These are phyloP conservation scores for Dissophora ornata DNA, from an alignment of 192 early-diverging fungal species.

Conservation along the genomic window DNA sequence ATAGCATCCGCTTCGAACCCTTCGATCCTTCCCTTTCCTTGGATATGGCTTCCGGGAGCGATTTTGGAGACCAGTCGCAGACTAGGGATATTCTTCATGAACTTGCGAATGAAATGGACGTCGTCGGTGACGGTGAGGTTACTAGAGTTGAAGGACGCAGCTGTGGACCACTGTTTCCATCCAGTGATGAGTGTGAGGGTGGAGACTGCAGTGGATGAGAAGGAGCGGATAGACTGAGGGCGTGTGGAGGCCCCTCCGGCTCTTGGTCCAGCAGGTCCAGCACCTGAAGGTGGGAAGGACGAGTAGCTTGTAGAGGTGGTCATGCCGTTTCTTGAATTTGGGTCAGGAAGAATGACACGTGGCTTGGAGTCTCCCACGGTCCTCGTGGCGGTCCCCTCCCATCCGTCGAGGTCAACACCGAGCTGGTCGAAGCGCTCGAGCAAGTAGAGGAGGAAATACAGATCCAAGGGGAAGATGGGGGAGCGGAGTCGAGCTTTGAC, in stretches of 20 bases:
- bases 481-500: conserved; percentile 26
- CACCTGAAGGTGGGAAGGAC: conserved; percentile 19
- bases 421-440: conserved; percentile 49
- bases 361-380: conserved; percentile 36
- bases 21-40: conserved; percentile 45
- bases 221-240: conserved; percentile 53
- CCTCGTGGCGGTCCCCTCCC: conserved; percentile 22
- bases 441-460: conserved; percentile 52
- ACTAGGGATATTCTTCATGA: conserved; percentile 53
- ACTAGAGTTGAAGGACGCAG: conserved; percentile 24
- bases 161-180: conserved; percentile 58
- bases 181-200: conserved; percentile 56
- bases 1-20: conserved; percentile 35
- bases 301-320: conserved; percentile 10
- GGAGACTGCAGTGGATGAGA: conserved; percentile 56
- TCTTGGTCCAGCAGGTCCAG: not conserved
- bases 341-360: conserved; percentile 13
- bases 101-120: conserved; percentile 60
- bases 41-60: conserved; percentile 22
- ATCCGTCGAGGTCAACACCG: conserved; percentile 46
- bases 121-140: conserved; percentile 57
- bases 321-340: not conserved
- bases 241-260: not conserved
- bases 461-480: conserved; percentile 46
- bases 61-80: conserved; percentile 56